phyloP scores from a whole-genome alignment of 208 protist species.

The Phytomonas sp. region DNA sequence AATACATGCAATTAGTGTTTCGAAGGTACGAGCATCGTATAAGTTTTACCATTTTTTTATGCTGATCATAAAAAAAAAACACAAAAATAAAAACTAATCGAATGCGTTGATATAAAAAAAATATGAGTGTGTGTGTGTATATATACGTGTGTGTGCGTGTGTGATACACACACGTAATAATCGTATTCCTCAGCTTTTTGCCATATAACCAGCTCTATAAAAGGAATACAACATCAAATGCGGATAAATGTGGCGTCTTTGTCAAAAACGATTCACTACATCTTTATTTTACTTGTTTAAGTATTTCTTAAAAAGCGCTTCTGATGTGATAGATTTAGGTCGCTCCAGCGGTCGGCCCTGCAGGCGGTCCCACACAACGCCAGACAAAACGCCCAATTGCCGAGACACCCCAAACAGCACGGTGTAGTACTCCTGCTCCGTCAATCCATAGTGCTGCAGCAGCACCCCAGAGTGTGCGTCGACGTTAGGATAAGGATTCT shows the following conservation, averaged over 20 bases:
- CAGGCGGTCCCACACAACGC: slow-evolving; percentile 92
- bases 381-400: slow-evolving; percentile 92
- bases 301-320: slow-evolving; percentile 69
- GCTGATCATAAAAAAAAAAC: not conserved
- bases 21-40: not conserved
- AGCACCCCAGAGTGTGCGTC: slow-evolving; percentile 94
- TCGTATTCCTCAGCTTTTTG: not conserved
- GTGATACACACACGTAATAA: not conserved
- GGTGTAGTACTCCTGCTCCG: slow-evolving; percentile 95
- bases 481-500: slow-evolving; percentile 97
- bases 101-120: not conserved
- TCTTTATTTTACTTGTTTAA: slow-evolving; percentile 8
- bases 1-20: not conserved
- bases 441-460: slow-evolving; percentile 96
- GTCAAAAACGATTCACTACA: too few relatives aligned
- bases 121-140: not conserved
- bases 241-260: not conserved
- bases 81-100: not conserved
- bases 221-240: not conserved
- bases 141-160: not conserved
- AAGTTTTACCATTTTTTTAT: not conserved
- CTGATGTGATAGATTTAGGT: slow-evolving; percentile 92
- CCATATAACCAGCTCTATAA: not conserved
- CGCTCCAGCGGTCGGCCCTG: slow-evolving; percentile 94
- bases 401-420: slow-evolving; percentile 97